Conservation (phyloP, 352 stramenopile genomes). For the Phytophthora nicotianae region DNA sequence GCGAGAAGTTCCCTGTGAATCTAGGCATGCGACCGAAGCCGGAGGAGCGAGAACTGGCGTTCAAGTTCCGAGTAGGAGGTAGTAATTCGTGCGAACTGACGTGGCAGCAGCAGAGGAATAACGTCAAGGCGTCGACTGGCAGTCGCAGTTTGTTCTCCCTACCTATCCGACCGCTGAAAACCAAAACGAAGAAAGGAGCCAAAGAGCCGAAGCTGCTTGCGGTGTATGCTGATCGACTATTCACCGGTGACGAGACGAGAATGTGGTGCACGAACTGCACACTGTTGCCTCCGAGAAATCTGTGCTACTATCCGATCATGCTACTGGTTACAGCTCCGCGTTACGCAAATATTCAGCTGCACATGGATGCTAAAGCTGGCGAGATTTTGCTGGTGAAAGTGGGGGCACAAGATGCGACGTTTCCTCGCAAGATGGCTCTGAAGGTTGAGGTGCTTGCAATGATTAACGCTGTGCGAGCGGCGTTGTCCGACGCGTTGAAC, state of each 20-base stretch:
- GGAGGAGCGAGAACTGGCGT: constrained; percentile 39
- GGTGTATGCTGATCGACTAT: constrained; percentile 75
- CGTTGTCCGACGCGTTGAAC: constrained; percentile 63
- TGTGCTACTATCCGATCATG: constrained; percentile 71
- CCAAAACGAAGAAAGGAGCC: constrained; percentile 28
- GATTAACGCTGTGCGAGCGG: constrained; percentile 58
- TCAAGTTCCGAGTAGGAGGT: constrained; percentile 56
- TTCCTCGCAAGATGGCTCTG: constrained; percentile 56
- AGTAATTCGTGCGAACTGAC: constrained; percentile 49
- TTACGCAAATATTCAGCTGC: constrained; percentile 67
- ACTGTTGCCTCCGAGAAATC: constrained; percentile 59
- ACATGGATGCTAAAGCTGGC: constrained; percentile 47
- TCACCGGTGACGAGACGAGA: constrained; percentile 75
- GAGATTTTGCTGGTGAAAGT: constrained; percentile 76
- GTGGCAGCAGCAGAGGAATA: constrained; percentile 69
- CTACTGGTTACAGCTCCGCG: constrained; percentile 47
- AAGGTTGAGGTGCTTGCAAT: constrained; percentile 40
- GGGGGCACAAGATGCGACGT: constrained; percentile 51
- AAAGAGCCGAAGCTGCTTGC: constrained; percentile 46
- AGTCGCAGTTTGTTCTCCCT: constrained; percentile 72
- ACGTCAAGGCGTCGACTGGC: constrained; percentile 62
- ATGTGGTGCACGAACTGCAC: constrained; percentile 87
- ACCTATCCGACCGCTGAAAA: constrained; percentile 48
- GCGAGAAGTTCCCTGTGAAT: constrained; percentile 77
- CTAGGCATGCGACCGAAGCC: constrained; percentile 42